Percentiles rank a stretch among this genome's conserved stretches.
phyloP scores from a whole-genome alignment of 768 basidiomycete species.

The Tephrocybe sp. region DNA sequence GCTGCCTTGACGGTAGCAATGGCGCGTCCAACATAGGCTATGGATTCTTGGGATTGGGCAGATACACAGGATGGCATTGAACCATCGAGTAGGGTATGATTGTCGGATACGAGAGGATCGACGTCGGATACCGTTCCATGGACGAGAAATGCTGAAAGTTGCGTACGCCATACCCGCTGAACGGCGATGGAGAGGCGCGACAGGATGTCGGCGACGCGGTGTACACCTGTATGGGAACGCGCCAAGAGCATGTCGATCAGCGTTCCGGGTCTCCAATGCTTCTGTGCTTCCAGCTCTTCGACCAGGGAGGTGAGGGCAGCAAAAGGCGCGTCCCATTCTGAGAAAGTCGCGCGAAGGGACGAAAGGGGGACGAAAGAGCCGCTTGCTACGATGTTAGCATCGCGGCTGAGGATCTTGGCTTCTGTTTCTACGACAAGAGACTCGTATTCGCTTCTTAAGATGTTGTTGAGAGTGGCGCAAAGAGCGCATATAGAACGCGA shows the following conservation, averaged over 20 bases:
- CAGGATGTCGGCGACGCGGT: conserved; percentile 71
- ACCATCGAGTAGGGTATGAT: conserved; percentile 57
- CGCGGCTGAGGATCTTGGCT: conserved; percentile 70
- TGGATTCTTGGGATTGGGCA: conserved; percentile 70
- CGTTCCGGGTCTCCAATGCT: conserved; percentile 69
- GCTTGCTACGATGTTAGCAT: conserved; percentile 72
- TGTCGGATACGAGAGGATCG: conserved; percentile 66
- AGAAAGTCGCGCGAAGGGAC: conserved; percentile 76
- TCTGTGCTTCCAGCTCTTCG: conserved; percentile 53
- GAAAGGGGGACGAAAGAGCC: conserved; percentile 86
- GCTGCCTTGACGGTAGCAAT: conserved; percentile 80
- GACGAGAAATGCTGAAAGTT: conserved; percentile 78
- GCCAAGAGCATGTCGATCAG: conserved; percentile 76
- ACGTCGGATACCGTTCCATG: conserved; percentile 67
- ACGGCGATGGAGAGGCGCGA: conserved; percentile 70
- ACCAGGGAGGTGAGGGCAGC: conserved; percentile 66
- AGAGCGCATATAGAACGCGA: conserved; percentile 81
- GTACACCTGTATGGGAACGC: conserved; percentile 74
- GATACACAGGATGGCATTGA: conserved; percentile 78
- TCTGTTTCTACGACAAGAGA: conserved; percentile 77
- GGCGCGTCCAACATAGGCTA: conserved; percentile 83
- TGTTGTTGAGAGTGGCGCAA: conserved; percentile 67
- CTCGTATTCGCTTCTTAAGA: conserved; percentile 80
- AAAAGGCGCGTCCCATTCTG: conserved; percentile 86
- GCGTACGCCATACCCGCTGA: conserved; percentile 79